phyloP scores from a whole-genome alignment of 805 yeast species.

The Candida rishiriensis region DNA sequence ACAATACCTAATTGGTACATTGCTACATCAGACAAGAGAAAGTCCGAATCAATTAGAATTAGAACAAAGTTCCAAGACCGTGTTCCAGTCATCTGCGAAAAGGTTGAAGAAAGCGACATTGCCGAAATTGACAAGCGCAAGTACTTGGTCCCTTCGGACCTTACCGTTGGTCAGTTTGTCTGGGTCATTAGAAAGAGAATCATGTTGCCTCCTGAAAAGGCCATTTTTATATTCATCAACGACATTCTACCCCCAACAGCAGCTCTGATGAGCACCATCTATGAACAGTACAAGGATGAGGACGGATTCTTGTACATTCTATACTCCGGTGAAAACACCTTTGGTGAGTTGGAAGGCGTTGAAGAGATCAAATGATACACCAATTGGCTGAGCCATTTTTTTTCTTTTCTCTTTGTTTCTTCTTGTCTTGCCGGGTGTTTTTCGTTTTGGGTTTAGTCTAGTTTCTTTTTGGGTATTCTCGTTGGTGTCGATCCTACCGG shows the following conservation, averaged over 20 bases:
- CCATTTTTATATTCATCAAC: conserved; percentile 93
- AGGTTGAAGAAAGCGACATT: conserved; percentile 93
- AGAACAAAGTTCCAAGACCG: conserved; percentile 85
- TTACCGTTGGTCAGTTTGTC: conserved; percentile 97
- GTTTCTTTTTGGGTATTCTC: no score
- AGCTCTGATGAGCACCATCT: conserved; percentile 89
- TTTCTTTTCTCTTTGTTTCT: no score
- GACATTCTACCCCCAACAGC: conserved; percentile 98
- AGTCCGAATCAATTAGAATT: conserved; percentile 90
- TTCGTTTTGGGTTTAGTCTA: no score
- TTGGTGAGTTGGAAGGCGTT: conserved; percentile 50
- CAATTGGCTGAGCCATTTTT: no score
- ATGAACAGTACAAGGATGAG: conserved; percentile 95
- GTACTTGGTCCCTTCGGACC: conserved; percentile 92
- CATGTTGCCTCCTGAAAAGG: conserved; percentile 94
- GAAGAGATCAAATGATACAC: conserved; percentile 13
- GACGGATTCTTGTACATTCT: conserved; percentile 96
- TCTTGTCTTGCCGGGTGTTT: no score
- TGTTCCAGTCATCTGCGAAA: conserved; percentile 95
- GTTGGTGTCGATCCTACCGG: no score
- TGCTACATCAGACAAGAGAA: conserved; percentile 64
- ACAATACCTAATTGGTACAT: not conserved
- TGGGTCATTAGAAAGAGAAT: conserved; percentile 96
- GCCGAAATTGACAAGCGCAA: conserved; percentile 96
- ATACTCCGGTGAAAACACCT: conserved; percentile 96